These are phyloP conservation scores for Helicostylum pulchrum DNA, from an alignment of 192 early-diverging fungal species.

Conservation along the genomic window DNA sequence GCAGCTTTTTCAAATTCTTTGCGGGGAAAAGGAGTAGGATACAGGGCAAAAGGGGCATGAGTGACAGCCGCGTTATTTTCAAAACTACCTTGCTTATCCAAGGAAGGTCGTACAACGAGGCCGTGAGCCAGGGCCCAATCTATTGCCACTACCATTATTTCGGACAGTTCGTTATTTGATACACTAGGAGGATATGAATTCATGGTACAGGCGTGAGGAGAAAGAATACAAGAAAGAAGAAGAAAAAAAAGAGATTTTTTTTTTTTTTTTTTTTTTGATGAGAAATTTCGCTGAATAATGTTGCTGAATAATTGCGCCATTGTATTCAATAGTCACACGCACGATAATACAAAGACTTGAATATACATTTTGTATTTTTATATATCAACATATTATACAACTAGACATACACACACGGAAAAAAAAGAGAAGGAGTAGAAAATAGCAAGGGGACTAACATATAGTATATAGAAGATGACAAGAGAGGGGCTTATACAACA, in stretches of 20 bases:
- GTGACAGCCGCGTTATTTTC: slow-evolving; percentile 47
- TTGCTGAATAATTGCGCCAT: no score
- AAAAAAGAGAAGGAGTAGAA: no score
- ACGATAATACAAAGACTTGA: no score
- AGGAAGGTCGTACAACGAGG: slow-evolving; percentile 69
- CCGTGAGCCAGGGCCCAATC: slow-evolving; percentile 87
- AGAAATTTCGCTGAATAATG: slow-evolving; percentile 36
- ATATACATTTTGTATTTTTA: no score
- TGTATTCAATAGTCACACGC: no score
- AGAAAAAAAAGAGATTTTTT: slow-evolving; percentile 18
- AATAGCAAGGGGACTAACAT: no score
- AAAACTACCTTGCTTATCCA: slow-evolving; percentile 19
- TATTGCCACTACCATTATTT: slow-evolving; percentile 56
- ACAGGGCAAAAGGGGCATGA: slow-evolving; percentile 84
- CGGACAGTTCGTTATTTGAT: slow-evolving; percentile 26
- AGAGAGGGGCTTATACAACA: no score
- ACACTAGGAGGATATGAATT: not conserved
- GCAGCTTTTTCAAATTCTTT: slow-evolving; percentile 69
- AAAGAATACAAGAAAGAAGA: not conserved
- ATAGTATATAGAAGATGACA: no score
- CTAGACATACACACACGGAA: no score
- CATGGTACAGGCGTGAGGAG: not conserved
- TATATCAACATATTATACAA: no score
- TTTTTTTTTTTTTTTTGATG: slow-evolving; percentile 55
- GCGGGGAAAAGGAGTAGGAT: slow-evolving; percentile 81